Percentiles rank a stretch among this genome's conserved stretches.
Evolutionary conservation across 2,329 filamentous ascomycete genomes (phyloP).

Genomic region (Nemania abortiva): DNA sequence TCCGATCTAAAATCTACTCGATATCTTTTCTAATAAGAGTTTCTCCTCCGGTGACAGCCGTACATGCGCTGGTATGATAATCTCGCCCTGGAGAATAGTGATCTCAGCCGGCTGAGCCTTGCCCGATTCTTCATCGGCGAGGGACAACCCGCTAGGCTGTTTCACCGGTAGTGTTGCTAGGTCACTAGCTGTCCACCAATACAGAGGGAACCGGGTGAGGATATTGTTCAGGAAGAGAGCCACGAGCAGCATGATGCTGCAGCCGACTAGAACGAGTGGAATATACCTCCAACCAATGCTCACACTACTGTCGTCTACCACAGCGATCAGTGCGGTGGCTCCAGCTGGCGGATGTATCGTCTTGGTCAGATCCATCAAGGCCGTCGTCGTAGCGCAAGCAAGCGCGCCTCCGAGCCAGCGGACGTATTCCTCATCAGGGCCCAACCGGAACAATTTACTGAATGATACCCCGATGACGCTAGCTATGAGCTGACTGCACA

Average conservation of each 20-base stretch:
- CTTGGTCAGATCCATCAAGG: constrained; percentile 76
- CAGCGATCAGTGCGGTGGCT: constrained; percentile 77
- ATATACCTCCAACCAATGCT: constrained; percentile 76
- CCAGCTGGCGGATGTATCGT: constrained; percentile 81
- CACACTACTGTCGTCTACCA: constrained; percentile 66
- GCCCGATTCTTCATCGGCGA: constrained; percentile 30
- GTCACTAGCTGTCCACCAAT: constrained; percentile 73
- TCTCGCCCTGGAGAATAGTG: constrained; percentile 18
- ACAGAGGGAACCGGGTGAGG: constrained; percentile 73
- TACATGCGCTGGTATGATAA: constrained; percentile 35
- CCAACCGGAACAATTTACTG: constrained; percentile 73
- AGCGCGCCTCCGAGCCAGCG: constrained; percentile 75
- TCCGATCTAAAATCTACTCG: constrained; percentile 31
- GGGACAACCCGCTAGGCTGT: constrained; percentile 11
- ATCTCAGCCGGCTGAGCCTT: constrained; percentile 25
- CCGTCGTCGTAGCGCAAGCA: constrained; percentile 72
- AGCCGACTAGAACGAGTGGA: constrained; percentile 71
- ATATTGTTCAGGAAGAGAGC: constrained; percentile 78
- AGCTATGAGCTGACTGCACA: constrained; percentile 75
- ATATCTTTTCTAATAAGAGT: constrained; percentile 33
- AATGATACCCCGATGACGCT: constrained; percentile 71
- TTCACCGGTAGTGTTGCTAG: constrained; percentile 10
- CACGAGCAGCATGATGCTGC: constrained; percentile 69
- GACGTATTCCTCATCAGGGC: constrained; percentile 60
- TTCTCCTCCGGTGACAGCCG: constrained; percentile 35